These are phyloP conservation scores for Panicum miliaceum DNA, from an alignment of 176 grass and related monocot species.

Conservation along the genomic window DNA sequence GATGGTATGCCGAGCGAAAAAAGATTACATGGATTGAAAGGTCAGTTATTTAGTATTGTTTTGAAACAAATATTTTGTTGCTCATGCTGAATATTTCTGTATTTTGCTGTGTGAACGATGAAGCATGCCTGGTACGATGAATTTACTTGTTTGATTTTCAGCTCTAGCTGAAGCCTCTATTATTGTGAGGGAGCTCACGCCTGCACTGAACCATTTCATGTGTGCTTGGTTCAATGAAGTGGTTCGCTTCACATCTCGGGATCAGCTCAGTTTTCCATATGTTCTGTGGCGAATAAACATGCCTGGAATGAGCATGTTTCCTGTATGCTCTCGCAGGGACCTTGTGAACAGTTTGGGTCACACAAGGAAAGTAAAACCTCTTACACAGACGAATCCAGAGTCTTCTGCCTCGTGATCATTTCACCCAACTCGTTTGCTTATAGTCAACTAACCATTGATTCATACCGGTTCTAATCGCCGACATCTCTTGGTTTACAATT, in stretches of 20 bases:
- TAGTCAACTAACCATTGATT: constrained; percentile 51
- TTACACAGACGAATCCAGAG: constrained; percentile 42
- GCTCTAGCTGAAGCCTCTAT: constrained; percentile 89
- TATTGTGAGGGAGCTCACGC: constrained; percentile 84
- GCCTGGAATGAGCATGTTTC: constrained; percentile 74
- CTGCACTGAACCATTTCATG: constrained; percentile 82
- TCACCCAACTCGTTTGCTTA: background rate
- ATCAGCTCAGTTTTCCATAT: constrained; percentile 97
- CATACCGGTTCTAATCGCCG: constrained; percentile 1
- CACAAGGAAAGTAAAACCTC: constrained; percentile 87
- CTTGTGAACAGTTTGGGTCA: constrained; percentile 93
- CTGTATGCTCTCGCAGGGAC: constrained; percentile 87
- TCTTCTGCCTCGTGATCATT: constrained; percentile 27
- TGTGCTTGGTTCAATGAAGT: constrained; percentile 98
- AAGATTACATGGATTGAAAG: constrained; percentile 60
- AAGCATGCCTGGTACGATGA: constrained; percentile 14
- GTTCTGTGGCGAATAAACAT: constrained; percentile 77
- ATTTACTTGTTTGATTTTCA: constrained; percentile 52
- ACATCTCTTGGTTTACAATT: constrained; percentile 44
- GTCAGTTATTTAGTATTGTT: constrained; percentile 31
- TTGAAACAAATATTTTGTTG: constrained; percentile 45
- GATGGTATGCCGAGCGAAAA: constrained; percentile 74
- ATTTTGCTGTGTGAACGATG: background rate
- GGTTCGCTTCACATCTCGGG: constrained; percentile 90
- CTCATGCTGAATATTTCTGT: background rate